Evolutionary conservation across 2,329 filamentous ascomycete genomes (phyloP).

Genomic region (Knufia petricola): DNA sequence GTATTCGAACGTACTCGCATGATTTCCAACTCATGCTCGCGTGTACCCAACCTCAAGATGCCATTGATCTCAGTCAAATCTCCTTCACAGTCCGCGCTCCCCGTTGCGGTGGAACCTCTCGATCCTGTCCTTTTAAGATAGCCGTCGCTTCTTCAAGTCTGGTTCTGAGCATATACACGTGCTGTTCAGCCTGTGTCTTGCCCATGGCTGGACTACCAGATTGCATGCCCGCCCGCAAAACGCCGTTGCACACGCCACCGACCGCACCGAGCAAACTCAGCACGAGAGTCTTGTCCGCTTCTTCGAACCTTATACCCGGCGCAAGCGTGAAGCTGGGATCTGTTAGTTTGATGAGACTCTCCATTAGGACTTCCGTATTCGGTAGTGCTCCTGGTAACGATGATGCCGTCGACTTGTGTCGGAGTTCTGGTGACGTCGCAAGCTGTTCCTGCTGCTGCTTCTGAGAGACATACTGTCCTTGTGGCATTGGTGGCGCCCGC

Average conservation of each 20-base stretch:
- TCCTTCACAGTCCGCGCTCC: neutral
- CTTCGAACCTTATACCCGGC: conserved; percentile 24
- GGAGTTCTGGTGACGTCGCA: neutral
- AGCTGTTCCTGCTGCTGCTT: neutral
- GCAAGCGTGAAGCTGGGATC: conserved; percentile 19
- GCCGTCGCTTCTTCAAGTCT: conserved; percentile 60
- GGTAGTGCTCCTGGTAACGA: neutral
- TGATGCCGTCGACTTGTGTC: conserved; percentile 13
- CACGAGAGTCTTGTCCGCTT: conserved; percentile 47
- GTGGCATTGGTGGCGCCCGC: conserved; percentile 16
- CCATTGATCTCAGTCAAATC: neutral
- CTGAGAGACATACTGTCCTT: conserved; percentile 5
- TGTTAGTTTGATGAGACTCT: conserved; percentile 22
- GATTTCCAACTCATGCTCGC: too few relatives aligned
- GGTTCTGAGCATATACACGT: conserved; percentile 54
- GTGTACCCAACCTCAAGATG: neutral
- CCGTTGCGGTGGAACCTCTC: neutral
- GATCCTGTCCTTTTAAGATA: neutral
- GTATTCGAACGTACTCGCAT: too few relatives aligned
- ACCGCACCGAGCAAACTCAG: conserved; percentile 45
- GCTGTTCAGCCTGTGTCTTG: conserved; percentile 52
- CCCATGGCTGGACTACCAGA: conserved; percentile 45
- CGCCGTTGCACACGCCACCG: conserved; percentile 43
- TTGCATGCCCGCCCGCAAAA: conserved; percentile 31
- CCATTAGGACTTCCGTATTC: conserved; percentile 23